phyloP scores from a whole-genome alignment of 2,329 filamentous ascomycete species.

The Paramyrothecium sp. region DNA sequence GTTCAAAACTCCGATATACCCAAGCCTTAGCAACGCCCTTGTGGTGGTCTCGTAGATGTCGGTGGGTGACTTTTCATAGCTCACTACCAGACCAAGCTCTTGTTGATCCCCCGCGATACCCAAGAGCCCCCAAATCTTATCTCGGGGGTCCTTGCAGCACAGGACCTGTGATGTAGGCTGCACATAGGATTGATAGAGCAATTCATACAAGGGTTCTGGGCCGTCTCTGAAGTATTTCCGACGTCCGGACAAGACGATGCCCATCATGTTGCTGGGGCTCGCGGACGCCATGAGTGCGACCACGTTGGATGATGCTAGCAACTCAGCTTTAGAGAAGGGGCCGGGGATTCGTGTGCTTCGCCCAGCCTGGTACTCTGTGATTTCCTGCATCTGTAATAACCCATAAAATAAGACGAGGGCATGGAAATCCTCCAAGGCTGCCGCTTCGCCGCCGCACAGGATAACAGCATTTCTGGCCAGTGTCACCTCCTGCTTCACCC shows the following conservation, averaged over 20 bases:
- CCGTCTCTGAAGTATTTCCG: neutral
- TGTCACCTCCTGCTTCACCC: constrained; percentile 9
- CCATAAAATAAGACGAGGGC: constrained; percentile 6
- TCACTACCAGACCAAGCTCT: constrained; percentile 2
- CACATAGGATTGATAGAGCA: constrained; percentile 3
- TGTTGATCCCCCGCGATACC: constrained; percentile 4
- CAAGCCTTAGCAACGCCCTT: constrained; percentile 2
- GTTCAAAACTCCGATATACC: constrained; percentile 3
- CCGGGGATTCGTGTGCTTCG: constrained; percentile 5
- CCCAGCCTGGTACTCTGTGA: constrained; percentile 3
- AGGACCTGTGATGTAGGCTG: neutral
- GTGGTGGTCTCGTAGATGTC: constrained; percentile 3
- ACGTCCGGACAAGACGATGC: constrained; percentile 2
- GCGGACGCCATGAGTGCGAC: neutral
- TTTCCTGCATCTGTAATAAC: constrained; percentile 2
- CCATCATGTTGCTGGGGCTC: neutral
- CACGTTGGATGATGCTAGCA: neutral
- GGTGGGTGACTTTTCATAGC: neutral
- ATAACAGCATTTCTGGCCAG: constrained; percentile 1
- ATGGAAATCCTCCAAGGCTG: constrained; percentile 1
- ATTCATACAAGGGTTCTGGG: constrained; percentile 1
- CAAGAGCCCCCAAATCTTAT: constrained; percentile 7
- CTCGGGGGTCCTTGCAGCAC: constrained; percentile 3
- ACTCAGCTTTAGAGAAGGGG: constrained; percentile 5
- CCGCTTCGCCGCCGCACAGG: neutral